These are phyloP conservation scores for Sarocladium strictum DNA, from an alignment of 2,329 filamentous ascomycete genomes.

Conservation along the genomic window DNA sequence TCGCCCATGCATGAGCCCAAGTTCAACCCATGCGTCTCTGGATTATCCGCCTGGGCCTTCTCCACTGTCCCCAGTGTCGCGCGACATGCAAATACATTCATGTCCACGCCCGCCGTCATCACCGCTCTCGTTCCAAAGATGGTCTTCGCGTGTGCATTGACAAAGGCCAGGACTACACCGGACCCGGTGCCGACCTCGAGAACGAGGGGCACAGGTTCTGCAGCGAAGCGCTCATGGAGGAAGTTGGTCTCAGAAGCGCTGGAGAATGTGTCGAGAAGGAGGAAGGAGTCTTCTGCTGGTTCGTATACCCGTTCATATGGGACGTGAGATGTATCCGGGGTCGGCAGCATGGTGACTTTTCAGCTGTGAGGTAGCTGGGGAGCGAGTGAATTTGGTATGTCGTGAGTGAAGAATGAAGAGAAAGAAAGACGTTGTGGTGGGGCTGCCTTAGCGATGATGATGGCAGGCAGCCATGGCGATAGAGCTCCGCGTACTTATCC, in stretches of 20 bases:
- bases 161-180: constrained; percentile 87
- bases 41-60: constrained; percentile 32
- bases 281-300: constrained; percentile 91
- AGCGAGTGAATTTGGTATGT: not conserved
- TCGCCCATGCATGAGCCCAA: constrained; percentile 66
- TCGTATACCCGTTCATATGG: constrained; percentile 87
- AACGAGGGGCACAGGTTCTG: constrained; percentile 51
- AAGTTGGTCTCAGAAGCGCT: constrained; percentile 62
- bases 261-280: constrained; percentile 87
- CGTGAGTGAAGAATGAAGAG: not conserved
- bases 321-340: constrained; percentile 88
- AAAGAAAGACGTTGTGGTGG: not conserved
- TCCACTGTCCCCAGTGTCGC: constrained; percentile 67
- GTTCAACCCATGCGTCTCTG: constrained; percentile 41
- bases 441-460: not conserved
- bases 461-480: too few species aligned
- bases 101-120: constrained; percentile 72
- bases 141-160: constrained; percentile 63
- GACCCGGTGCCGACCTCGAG: constrained; percentile 89
- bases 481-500: too few species aligned
- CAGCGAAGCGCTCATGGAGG: constrained; percentile 56
- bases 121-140: constrained; percentile 70
- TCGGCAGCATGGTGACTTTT: constrained; percentile 67
- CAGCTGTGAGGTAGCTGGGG: constrained; percentile 1
- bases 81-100: constrained; percentile 76